Evolutionary conservation across 306 rosid species (phyloP).

Genomic region (Vachellia collinsii): DNA sequence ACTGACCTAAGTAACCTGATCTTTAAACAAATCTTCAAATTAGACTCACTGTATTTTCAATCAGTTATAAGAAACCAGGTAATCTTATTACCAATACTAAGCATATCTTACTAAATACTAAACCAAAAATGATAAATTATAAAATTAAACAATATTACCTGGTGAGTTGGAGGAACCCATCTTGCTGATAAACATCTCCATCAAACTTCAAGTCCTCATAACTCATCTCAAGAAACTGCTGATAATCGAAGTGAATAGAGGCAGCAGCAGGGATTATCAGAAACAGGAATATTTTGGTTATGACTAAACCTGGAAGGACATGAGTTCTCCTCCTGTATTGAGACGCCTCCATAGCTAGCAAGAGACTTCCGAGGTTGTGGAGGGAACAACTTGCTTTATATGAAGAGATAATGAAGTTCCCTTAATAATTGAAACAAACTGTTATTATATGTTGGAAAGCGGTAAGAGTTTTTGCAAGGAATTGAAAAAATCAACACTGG

Average conservation of each 20-base stretch:
- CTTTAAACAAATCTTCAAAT: background rate
- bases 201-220: constrained; percentile 3
- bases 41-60: background rate
- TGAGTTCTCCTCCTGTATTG: background rate
- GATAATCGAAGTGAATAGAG: constrained; percentile 9
- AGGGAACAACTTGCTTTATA: background rate
- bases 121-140: background rate
- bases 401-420: background rate
- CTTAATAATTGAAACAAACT: background rate
- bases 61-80: background rate
- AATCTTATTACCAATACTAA: background rate
- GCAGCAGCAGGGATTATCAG: background rate
- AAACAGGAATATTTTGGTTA: constrained; percentile 8
- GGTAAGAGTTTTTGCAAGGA: no score
- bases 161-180: constrained; percentile 31
- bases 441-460: no score
- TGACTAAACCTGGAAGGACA: background rate
- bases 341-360: constrained; percentile 2
- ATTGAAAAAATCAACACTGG: no score
- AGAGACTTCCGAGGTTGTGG: background rate
- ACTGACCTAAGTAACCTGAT: background rate
- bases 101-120: background rate
- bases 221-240: background rate
- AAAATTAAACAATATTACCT: background rate
- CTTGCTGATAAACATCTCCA: constrained; percentile 27